These are phyloP conservation scores for Paecilomyces fulvus DNA, from an alignment of 2,329 filamentous ascomycete species.

Conservation along the genomic window DNA sequence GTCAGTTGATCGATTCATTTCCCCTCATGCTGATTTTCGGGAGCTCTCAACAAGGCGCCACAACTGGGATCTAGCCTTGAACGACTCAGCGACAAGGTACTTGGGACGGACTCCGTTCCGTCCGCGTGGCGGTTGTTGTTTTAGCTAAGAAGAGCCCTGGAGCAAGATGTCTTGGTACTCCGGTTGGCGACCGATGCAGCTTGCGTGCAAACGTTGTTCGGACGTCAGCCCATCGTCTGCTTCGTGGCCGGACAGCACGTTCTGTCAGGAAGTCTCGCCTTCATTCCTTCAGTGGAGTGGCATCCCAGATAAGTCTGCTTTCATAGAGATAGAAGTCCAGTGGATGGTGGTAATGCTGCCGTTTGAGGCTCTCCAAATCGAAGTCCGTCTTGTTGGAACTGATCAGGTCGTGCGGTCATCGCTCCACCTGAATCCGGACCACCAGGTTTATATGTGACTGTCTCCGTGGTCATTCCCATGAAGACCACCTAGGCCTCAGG, in stretches of 20 bases:
- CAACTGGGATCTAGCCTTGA: neutral
- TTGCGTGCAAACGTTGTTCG: constrained; percentile 1
- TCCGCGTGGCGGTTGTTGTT: neutral
- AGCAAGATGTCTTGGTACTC: neutral
- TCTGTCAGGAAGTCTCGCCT: neutral
- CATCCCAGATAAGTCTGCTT: neutral
- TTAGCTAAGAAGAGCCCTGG: neutral
- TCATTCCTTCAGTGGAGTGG: neutral
- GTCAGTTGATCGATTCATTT: neutral
- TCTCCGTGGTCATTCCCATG: neutral
- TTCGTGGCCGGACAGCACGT: neutral
- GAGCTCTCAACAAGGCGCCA: neutral
- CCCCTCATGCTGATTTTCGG: neutral
- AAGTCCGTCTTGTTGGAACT: neutral
- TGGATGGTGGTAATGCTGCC: neutral
- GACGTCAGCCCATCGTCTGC: neutral
- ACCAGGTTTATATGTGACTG: neutral
- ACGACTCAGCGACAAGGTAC: neutral
- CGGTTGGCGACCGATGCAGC: neutral
- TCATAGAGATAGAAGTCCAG: neutral
- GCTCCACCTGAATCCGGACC: neutral
- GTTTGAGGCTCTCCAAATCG: neutral
- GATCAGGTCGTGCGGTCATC: constrained; percentile 1
- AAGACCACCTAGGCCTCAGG: neutral
- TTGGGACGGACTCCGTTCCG: neutral